Conservation (phyloP, 495 filamentous ascomycete genomes). For the Glonium stellatum region DNA sequence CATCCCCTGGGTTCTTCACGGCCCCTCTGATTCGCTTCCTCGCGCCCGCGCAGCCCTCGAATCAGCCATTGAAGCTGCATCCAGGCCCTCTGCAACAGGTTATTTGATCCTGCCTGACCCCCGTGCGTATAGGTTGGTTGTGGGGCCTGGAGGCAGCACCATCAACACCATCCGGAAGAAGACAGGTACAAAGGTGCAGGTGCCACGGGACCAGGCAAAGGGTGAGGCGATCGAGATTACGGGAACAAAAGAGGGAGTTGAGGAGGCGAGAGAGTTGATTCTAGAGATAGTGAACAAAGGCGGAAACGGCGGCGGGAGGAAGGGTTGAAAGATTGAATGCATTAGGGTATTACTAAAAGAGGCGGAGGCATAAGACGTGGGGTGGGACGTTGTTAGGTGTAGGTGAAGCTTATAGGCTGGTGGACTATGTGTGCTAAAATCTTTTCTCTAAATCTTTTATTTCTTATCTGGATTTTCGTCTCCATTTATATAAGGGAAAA, state of each 20-base stretch:
- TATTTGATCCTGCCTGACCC: slow-evolving; percentile 89
- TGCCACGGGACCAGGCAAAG: slow-evolving; percentile 71
- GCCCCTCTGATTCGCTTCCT: slow-evolving; percentile 62
- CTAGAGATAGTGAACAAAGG: slow-evolving; percentile 59
- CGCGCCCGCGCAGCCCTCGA: slow-evolving; percentile 72
- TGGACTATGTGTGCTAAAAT: too few relatives aligned
- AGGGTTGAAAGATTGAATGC: background rate
- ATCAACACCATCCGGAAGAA: slow-evolving; percentile 88
- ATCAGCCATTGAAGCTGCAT: slow-evolving; percentile 64
- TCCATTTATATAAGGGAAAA: too few relatives aligned
- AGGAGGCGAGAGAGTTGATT: slow-evolving; percentile 84
- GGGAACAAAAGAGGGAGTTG: slow-evolving; percentile 70
- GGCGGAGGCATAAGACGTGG: too few relatives aligned
- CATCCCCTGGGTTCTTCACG: slow-evolving; percentile 88
- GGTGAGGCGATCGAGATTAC: slow-evolving; percentile 83
- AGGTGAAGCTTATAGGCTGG: too few relatives aligned
- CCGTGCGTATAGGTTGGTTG: slow-evolving; percentile 78
- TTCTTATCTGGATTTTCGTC: too few relatives aligned
- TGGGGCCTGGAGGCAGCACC: slow-evolving; percentile 80
- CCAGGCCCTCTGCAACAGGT: slow-evolving; percentile 65
- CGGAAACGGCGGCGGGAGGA: slow-evolving; percentile 3
- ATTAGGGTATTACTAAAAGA: too few relatives aligned
- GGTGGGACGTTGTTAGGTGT: too few relatives aligned
- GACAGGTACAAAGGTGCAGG: slow-evolving; percentile 86
- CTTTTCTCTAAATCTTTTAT: too few relatives aligned